Conservation (phyloP, 2,329 filamentous ascomycete genomes). For the Fusarium nygamai region DNA sequence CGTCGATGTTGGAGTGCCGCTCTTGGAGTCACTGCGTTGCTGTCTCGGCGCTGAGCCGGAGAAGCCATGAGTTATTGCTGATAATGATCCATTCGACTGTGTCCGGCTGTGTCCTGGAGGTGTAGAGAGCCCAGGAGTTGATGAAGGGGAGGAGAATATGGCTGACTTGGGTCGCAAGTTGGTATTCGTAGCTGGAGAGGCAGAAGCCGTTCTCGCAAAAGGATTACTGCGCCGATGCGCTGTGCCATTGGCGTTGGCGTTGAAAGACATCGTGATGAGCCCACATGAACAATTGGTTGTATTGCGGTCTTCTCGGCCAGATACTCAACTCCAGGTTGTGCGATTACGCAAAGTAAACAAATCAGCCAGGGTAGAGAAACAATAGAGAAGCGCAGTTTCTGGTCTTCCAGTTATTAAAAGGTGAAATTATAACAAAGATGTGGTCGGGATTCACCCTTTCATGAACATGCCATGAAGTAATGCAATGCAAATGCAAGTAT, state of each 20-base stretch:
- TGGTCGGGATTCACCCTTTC: constrained; percentile 38
- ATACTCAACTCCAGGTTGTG: constrained; percentile 10
- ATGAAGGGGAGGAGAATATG: constrained; percentile 71
- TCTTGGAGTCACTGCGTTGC: constrained; percentile 69
- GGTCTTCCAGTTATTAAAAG: constrained; percentile 6
- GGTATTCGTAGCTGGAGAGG: constrained; percentile 68
- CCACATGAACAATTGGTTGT: constrained; percentile 43
- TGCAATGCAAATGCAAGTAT: constrained; percentile 38
- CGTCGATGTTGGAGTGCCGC: constrained; percentile 70
- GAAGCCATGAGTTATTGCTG: constrained; percentile 36
- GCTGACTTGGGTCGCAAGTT: constrained; percentile 77
- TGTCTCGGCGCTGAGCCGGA: constrained; percentile 43
- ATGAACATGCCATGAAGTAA: constrained; percentile 41
- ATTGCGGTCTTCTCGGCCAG: constrained; percentile 26
- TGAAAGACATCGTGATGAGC: constrained; percentile 48
- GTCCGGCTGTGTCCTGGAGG: constrained; percentile 71
- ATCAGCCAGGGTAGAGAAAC: constrained; percentile 10
- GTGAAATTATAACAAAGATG: constrained; percentile 38
- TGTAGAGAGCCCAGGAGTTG: constrained; percentile 52
- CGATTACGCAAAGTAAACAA: constrained; percentile 42
- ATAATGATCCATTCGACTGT: constrained; percentile 69
- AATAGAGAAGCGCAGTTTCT: not conserved
- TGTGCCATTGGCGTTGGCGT: constrained; percentile 47
- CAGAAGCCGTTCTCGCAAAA: constrained; percentile 75
- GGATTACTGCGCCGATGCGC: constrained; percentile 83